phyloP scores from a whole-genome alignment of 441 rosid species.

The Corymbia citriodora region DNA sequence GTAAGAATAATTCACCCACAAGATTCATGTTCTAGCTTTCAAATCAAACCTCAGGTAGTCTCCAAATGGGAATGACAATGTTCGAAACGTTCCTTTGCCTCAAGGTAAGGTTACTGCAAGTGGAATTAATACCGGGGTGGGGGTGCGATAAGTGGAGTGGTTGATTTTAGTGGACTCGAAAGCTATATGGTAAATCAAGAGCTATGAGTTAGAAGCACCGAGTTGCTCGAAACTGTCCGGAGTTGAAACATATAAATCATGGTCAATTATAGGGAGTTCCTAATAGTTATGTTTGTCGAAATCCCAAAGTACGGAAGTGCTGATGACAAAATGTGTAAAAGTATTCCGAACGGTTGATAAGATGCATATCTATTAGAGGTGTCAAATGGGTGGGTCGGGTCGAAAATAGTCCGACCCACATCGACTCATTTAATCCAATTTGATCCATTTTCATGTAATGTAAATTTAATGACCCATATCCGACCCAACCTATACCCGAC shows the following conservation, averaged over 20 bases:
- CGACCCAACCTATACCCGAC: no score
- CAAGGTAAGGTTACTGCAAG: not conserved
- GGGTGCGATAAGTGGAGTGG: not conserved
- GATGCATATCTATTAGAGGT: not conserved
- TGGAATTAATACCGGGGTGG: not conserved
- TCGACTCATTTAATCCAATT: no score
- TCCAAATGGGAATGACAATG: not conserved
- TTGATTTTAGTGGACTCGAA: not conserved
- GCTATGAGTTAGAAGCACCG: rapidly evolving
- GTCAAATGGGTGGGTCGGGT: no score
- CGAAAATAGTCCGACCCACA: no score
- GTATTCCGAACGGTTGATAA: not conserved
- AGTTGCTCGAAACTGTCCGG: not conserved
- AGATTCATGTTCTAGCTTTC: not conserved
- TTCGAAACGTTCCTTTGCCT: not conserved
- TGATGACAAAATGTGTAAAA: not conserved
- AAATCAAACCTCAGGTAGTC: not conserved
- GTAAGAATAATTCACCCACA: not conserved
- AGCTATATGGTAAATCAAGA: not conserved
- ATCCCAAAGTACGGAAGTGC: not conserved
- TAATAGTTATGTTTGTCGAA: rapidly evolving
- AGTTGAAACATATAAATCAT: not conserved
- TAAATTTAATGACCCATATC: no score
- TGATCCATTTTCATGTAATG: no score
- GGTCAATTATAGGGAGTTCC: not conserved